These are phyloP conservation scores for Jamesozyma piceae DNA, from an alignment of 805 yeast genomes.

Conservation along the genomic window DNA sequence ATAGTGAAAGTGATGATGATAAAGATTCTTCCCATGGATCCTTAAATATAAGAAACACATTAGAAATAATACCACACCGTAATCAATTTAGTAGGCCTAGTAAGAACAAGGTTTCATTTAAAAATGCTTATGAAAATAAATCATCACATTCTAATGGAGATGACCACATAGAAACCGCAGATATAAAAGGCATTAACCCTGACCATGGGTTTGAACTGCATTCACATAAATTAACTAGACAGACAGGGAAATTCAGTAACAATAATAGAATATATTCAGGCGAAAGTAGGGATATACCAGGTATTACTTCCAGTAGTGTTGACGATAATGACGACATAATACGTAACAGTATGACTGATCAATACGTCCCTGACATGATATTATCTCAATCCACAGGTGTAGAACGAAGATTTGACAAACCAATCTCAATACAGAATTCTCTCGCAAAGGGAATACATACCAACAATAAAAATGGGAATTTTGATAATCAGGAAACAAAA, in stretches of 20 bases:
- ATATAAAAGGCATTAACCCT: conserved; percentile 5
- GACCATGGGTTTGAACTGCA: conserved; percentile 7
- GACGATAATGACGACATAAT: neutral
- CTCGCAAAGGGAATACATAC: conserved; percentile 12
- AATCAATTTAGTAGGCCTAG: neutral
- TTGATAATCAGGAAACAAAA: neutral
- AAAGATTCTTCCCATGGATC: neutral
- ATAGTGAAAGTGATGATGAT: neutral
- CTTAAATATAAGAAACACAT: neutral
- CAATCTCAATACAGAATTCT: conserved; percentile 28
- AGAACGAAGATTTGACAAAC: conserved; percentile 34
- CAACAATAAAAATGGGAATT: neutral
- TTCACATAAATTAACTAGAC: conserved; percentile 18
- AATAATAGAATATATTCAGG: neutral
- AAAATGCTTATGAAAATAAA: neutral
- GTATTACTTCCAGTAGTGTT: neutral
- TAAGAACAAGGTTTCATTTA: neutral
- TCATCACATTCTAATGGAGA: conserved; percentile 2
- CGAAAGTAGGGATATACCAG: neutral
- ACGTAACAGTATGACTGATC: conserved; percentile 17
- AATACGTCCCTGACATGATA: conserved; percentile 35
- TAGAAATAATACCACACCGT: neutral
- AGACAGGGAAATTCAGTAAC: conserved; percentile 1
- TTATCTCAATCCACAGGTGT: conserved; percentile 47
- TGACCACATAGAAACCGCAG: conserved; percentile 11